Base-by-base conservation (phyloP, 2,329 filamentous ascomycete genomes). In the Cladosporium sp. region DNA sequence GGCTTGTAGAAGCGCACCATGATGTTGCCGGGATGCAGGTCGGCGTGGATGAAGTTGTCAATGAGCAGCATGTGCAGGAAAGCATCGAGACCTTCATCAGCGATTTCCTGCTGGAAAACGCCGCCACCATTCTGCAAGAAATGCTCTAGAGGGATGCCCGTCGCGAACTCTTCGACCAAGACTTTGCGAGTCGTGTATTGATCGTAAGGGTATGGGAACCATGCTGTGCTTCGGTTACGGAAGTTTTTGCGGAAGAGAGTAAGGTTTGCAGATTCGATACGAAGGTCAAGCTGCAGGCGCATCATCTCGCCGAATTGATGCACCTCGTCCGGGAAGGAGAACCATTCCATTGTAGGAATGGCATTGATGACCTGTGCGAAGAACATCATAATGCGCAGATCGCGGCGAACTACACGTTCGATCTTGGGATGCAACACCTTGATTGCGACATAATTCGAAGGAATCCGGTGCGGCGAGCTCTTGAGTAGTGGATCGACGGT, bases 1-100 rank as follows among this genome's bases (percentile, higher is more conserved):
- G 93, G 88, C 73, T 94, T 89, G 79, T 98, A 97, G 81, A 99
- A 99, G 69, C 96, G 92, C 56, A 99, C 94, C 93, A 99, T 98
- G 79, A 99, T 98, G 77, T 99, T 99, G 29, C 95, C 95, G 0
- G 95, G 95, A 76, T 99, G 95, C 33, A 99, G 81, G 76, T 99
- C 95, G 5, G 95, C 94, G 75, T 99, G 95, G 29, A 97, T 89
- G 77, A 99, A 99, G 77, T 99, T 99, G 78, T 99, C 95, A 46
- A 99, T 89, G 14, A 99, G 84, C 18, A 99, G 82, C 95, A 99
- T 99, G 73, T 93, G 92, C 59, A 99, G 80, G 78, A 99, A 99
- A 3, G 94, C 93, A 76, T 99, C 93, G 0, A 99, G 86, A 0
- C 95, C 95, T 80, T 98, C 94, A 66, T 96, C 89, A 3, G 95